phyloP scores from a whole-genome alignment of 495 filamentous ascomycete genomes.

The Wilcoxina mikolae region DNA sequence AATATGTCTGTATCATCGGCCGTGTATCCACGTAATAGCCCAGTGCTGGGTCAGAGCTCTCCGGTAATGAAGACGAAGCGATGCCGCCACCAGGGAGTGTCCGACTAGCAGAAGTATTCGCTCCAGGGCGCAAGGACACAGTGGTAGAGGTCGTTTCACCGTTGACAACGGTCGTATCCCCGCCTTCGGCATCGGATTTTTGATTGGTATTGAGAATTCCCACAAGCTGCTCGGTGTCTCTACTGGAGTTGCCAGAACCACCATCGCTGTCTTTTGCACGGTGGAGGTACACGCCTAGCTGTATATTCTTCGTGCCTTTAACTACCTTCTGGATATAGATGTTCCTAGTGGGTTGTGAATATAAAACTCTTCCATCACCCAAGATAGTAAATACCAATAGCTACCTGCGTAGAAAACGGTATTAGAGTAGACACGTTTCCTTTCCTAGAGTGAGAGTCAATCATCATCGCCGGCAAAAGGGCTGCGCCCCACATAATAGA shows the following conservation, averaged over 20 bases:
- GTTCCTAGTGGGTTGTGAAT: no score
- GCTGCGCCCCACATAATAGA: no score
- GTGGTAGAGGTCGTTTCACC: slow-evolving; percentile 13
- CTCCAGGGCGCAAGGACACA: slow-evolving; percentile 14
- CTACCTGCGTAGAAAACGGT: slow-evolving; percentile 50
- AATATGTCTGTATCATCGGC: slow-evolving; percentile 47
- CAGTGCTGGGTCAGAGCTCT: slow-evolving; percentile 30
- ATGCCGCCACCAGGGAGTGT: slow-evolving; percentile 2
- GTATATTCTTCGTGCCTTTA: slow-evolving; percentile 37
- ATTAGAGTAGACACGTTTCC: slow-evolving; percentile 45
- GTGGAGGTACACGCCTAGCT: slow-evolving; percentile 47
- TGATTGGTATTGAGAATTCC: background rate
- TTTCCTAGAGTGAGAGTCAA: no score
- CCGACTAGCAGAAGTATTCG: slow-evolving; percentile 18
- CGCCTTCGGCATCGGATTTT: background rate
- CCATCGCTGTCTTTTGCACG: slow-evolving; percentile 44
- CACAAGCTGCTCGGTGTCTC: background rate
- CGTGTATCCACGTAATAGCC: slow-evolving; percentile 41
- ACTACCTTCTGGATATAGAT: slow-evolving; percentile 47
- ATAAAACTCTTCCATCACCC: no score
- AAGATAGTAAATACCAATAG: no score
- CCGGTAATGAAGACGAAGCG: background rate
- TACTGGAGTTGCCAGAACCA: slow-evolving; percentile 13
- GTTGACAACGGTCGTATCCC: background rate
- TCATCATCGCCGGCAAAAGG: no score